Conservation (phyloP, 805 yeast genomes). For the Candida berthetii region DNA sequence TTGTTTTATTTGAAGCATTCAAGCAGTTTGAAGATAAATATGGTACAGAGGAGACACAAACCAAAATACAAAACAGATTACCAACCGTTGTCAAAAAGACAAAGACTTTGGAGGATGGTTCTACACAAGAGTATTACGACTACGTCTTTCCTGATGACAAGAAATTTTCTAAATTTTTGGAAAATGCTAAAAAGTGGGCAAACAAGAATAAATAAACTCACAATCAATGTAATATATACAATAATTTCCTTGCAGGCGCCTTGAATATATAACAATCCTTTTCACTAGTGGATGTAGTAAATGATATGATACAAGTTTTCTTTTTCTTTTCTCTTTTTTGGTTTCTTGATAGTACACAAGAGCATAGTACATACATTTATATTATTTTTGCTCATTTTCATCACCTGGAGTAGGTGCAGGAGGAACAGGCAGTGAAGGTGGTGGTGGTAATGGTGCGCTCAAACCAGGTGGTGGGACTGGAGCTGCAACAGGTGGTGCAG, state of each 20-base stretch:
- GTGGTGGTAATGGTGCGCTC: conserved; percentile 13
- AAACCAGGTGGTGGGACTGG: conserved; percentile 9
- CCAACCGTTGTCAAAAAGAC: conserved; percentile 50
- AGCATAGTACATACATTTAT: no score
- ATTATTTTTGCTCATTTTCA: neutral
- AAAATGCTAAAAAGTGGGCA: conserved; percentile 46
- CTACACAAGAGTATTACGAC: conserved; percentile 49
- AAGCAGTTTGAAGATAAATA: conserved; percentile 56
- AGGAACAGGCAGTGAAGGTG: conserved; percentile 1
- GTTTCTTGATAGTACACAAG: no score
- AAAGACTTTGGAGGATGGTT: conserved; percentile 33
- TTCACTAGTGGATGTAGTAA: no score
- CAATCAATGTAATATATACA: neutral
- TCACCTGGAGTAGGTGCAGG: conserved; percentile 10
- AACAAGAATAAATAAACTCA: conserved; percentile 12
- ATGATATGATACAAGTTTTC: no score
- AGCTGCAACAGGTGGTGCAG: no score
- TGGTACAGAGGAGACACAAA: conserved; percentile 40
- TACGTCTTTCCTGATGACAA: conserved; percentile 66
- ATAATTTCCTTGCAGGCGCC: no score
- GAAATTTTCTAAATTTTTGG: conserved; percentile 29
- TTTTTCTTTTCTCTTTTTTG: neutral
- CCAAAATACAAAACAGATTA: conserved; percentile 34
- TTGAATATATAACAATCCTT: no score
- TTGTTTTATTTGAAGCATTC: conserved; percentile 53